These are phyloP conservation scores for Leishmania turanica DNA, from an alignment of 208 protist genomes.

Conservation along the genomic window DNA sequence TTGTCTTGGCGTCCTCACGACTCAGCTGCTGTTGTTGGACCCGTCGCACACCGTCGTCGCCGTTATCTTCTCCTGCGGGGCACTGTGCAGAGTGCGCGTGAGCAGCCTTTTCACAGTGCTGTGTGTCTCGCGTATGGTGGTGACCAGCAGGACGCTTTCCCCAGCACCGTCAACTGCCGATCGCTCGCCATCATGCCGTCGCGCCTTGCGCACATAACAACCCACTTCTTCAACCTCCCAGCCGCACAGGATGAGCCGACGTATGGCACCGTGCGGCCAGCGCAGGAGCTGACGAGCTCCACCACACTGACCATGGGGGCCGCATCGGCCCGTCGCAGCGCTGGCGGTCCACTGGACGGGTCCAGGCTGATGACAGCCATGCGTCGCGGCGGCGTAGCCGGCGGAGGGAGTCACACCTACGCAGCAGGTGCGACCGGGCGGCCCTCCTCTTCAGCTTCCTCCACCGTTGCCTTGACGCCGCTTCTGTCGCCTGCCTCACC, in stretches of 20 bases:
- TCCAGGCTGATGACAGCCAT: constrained; percentile 4
- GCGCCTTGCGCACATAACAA: constrained; percentile 28
- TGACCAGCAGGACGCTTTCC: background rate
- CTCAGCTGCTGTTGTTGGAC: background rate
- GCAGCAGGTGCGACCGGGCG: background rate
- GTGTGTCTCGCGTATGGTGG: background rate
- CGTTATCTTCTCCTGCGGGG: constrained; percentile 1
- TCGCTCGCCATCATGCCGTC: constrained; percentile 19
- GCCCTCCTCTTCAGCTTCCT: constrained; percentile 18
- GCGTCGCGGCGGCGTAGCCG: constrained; percentile 3
- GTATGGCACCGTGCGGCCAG: background rate
- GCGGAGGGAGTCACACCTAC: background rate
- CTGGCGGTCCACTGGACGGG: constrained; percentile 11
- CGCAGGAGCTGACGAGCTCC: constrained; percentile 18
- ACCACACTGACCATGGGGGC: background rate
- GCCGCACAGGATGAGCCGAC: constrained; percentile 9
- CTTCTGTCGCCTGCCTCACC: constrained; percentile 22
- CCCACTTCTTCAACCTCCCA: constrained; percentile 32
- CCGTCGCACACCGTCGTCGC: background rate
- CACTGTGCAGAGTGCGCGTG: background rate
- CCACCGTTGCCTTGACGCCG: constrained; percentile 16
- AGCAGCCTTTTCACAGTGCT: background rate
- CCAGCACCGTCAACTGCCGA: background rate
- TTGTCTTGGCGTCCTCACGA: background rate
- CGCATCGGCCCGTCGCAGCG: background rate